These are phyloP conservation scores for Penicillium italicum DNA, from an alignment of 2,329 filamentous ascomycete species.

Conservation along the genomic window DNA sequence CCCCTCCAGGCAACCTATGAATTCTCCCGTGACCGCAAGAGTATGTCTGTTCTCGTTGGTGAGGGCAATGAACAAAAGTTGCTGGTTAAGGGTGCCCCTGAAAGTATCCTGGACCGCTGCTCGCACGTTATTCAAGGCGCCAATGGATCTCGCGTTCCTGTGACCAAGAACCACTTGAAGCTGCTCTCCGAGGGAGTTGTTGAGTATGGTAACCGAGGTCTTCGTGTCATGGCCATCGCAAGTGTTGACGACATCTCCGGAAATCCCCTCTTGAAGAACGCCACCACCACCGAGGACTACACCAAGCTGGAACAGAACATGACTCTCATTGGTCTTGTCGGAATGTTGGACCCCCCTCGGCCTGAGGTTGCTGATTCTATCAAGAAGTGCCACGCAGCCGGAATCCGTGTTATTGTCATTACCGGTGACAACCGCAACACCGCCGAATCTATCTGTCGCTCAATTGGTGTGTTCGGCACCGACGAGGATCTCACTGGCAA, in stretches of 20 bases:
- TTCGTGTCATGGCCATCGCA: slow-evolving; percentile 92
- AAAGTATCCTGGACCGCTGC: slow-evolving; percentile 90
- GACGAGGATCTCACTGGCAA: slow-evolving; percentile 83
- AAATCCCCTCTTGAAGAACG: slow-evolving; percentile 66
- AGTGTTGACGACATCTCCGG: slow-evolving; percentile 71
- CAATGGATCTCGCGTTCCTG: slow-evolving; percentile 70
- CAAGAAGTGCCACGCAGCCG: slow-evolving; percentile 81
- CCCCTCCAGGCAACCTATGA: slow-evolving; percentile 83
- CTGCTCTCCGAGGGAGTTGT: slow-evolving; percentile 76
- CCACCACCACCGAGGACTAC: slow-evolving; percentile 82
- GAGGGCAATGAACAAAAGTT: slow-evolving; percentile 69
- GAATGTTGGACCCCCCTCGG: slow-evolving; percentile 94
- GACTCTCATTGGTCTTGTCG: slow-evolving; percentile 88
- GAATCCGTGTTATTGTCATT: slow-evolving; percentile 95
- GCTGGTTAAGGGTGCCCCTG: slow-evolving; percentile 92
- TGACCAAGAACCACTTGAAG: slow-evolving; percentile 66
- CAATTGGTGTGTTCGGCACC: slow-evolving; percentile 87
- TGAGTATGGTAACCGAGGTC: slow-evolving; percentile 84
- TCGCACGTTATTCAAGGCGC: slow-evolving; percentile 74
- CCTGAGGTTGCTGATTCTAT: slow-evolving; percentile 87
- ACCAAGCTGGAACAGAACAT: slow-evolving; percentile 84
- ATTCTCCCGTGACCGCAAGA: slow-evolving; percentile 96
- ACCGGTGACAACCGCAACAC: slow-evolving; percentile 98
- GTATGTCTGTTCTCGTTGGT: slow-evolving; percentile 92
- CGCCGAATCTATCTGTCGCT: slow-evolving; percentile 93